Conservation (phyloP, 2,329 filamentous ascomycete species). For the Metarhizium anisopliae region DNA sequence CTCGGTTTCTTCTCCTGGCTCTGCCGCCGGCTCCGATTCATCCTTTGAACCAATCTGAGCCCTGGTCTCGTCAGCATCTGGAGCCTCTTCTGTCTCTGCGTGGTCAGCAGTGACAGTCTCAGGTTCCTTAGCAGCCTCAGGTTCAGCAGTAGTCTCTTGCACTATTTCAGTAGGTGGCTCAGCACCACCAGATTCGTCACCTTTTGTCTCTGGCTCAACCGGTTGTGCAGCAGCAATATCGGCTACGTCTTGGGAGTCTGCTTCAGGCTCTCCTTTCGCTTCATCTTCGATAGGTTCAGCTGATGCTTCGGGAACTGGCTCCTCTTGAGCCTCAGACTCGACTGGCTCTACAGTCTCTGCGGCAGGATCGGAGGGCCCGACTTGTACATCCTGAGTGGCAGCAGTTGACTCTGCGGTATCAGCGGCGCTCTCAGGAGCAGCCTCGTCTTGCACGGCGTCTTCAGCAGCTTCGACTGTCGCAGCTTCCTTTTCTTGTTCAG, state of each 20-base stretch:
- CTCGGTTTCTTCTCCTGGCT: background rate
- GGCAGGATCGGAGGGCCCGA: background rate
- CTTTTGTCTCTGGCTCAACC: constrained; percentile 10
- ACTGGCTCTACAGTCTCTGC: background rate
- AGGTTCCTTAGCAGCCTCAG: background rate
- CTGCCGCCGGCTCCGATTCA: constrained; percentile 1
- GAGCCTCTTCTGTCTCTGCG: background rate
- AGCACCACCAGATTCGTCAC: background rate
- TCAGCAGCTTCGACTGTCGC: background rate
- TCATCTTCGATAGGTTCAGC: background rate
- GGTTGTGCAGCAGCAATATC: background rate
- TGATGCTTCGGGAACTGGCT: background rate
- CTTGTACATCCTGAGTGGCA: constrained; percentile 1
- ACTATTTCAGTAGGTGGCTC: background rate
- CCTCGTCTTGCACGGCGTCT: background rate
- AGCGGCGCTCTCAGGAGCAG: background rate
- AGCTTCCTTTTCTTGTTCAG: background rate
- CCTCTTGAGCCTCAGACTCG: background rate
- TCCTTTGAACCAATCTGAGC: constrained; percentile 1
- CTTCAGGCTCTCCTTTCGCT: background rate
- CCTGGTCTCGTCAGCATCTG: background rate
- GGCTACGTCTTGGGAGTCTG: constrained; percentile 2
- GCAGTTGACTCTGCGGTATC: background rate
- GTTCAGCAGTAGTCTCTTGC: background rate
- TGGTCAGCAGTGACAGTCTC: background rate